Percentiles rank a stretch among this genome's conserved stretches.
These are phyloP conservation scores for Blastobotrys attinorum DNA, from an alignment of 805 yeast species.

Conservation along the genomic window DNA sequence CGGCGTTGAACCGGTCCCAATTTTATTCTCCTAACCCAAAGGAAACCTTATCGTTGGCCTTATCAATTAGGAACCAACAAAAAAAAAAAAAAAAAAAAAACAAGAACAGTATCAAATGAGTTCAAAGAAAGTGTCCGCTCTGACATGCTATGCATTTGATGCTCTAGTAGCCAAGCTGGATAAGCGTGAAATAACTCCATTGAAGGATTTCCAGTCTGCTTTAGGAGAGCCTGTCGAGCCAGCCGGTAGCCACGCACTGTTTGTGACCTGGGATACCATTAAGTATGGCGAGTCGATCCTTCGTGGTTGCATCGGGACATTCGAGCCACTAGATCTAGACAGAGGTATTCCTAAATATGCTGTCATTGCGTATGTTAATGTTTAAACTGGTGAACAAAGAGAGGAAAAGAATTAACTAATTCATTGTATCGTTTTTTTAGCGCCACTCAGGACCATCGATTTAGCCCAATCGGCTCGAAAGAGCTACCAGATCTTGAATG, in stretches of 20 bases:
- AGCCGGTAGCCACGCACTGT: slow-evolving; percentile 47
- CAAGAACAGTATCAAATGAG: too few relatives aligned
- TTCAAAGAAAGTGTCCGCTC: slow-evolving; percentile 23
- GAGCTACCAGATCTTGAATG: slow-evolving; percentile 52
- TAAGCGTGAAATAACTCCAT: slow-evolving; percentile 7
- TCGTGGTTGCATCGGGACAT: slow-evolving; percentile 94
- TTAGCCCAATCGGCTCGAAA: slow-evolving; percentile 46
- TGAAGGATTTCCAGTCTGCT: slow-evolving; percentile 11
- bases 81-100: too few relatives aligned
- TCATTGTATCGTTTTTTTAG: slow-evolving; percentile 17
- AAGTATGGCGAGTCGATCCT: slow-evolving; percentile 32
- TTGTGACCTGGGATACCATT: slow-evolving; percentile 72
- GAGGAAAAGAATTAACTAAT: not conserved
- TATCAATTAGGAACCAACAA: too few relatives aligned
- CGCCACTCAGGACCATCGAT: slow-evolving; percentile 74
- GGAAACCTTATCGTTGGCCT: too few relatives aligned
- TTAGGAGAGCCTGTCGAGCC: slow-evolving; percentile 3
- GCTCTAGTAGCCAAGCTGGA: slow-evolving; percentile 27
- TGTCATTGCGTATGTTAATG: slow-evolving; percentile 36
- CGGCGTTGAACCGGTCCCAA: too few relatives aligned
- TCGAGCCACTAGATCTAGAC: slow-evolving; percentile 45
- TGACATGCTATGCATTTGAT: slow-evolving; percentile 37
- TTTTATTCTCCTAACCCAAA: too few relatives aligned
- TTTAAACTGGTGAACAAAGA: slow-evolving; percentile 16
- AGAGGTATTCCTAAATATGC: slow-evolving; percentile 58